Base-by-base conservation (phyloP, 148 eudicot species). In the Camellia sinensis region DNA sequence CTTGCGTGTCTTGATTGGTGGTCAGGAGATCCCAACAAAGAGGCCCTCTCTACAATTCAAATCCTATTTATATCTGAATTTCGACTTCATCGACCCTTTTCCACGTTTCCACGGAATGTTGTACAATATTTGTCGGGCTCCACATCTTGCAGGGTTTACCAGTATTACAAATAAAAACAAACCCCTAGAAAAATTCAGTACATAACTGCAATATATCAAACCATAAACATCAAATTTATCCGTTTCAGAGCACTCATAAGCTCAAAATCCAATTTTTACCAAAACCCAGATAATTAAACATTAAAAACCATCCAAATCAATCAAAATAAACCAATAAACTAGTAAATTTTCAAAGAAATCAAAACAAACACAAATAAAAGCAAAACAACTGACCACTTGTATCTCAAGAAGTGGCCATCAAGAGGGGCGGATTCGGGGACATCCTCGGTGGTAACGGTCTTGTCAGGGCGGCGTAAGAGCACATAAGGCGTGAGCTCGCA, bases 401-500 rank as follows among this genome's bases (percentile, higher is more conserved):
- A 96, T 96, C 94, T 91, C 84, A 96, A 85, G 83, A 92, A 96
- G 79, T 86, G 83, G 2, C 99, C 99, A 40, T 94, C 94, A 69
- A 96, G 17, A 3, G 99, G 99, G 10, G 88, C 85, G 4, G 84
- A 78, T 73, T 92, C 98, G n/a, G 90, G 84, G 9, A 92, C 91
- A 90, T 96, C 99, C 18, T 96, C 99, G 29, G 83, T 89, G n/a
- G 83, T 71, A 6, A 85, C 82, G 44, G 84, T 18, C 80, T 96
- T 93, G 66, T 96, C 97, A 6, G 95, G 85, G 50, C 90, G 90
- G 5, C 91, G 88, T 52, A 94, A 67, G 8, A 92, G 88, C 66
- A 96, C 97, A 74, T 96, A 96, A 2, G 99, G 99, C 74, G 95
- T 82, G 56, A 96, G 91, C 89, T 96, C 99, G 45, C 98, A 92